Evolutionary conservation across 495 filamentous ascomycete species (phyloP), one percentile per base, ranked within the genome.

Genomic region (Xylaria grammica): DNA sequence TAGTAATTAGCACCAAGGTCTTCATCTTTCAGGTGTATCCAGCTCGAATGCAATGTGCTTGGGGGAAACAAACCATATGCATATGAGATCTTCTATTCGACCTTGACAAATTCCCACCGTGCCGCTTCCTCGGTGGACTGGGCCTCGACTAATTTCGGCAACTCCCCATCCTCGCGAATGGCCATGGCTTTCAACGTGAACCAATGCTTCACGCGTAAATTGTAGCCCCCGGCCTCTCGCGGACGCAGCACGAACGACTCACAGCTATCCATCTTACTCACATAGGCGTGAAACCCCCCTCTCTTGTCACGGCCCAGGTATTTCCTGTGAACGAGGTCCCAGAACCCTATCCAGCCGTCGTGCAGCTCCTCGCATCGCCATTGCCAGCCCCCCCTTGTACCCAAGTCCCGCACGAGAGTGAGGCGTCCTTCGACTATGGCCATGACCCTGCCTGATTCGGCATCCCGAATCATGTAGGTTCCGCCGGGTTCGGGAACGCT

Each of bases 401-500:
- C n/a, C 4, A 11, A 7, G 17, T 38, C 51, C n/a, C 3, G 13
- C 5, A 3, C 9, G 17, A 54, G 17, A 1, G 30, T 38, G 13
- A 54, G 11, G 15, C 32, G 30, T 32, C 51, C 51, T 24, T 54
- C 9, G 17, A 6, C n/a, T 17, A 54, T 2, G 5, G 30, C 22
- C 17, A 54, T 36, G 6, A 22, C 32, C 32, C 13, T 36, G 29
- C 22, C 32, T 5, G 51, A 36, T n/a, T 54, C 51, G 15, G 22
- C 2, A 4, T 54, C 51, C 11, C 51, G 15, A 17, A 54, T 54
- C 51, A 54, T 54, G n/a, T 54, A 54, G 0, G 7, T 3, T 38
- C 30, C 30, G 5, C 51, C 51, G n/a, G 51, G n/a, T 20, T 54
- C 51, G 3, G 51, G 51, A 11, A 38, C 51, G 29, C n/a, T 38